Evolutionary conservation across 495 filamentous ascomycete species (phyloP), one percentile per base, ranked within the genome.

Genomic region (Oidiodendron maius): DNA sequence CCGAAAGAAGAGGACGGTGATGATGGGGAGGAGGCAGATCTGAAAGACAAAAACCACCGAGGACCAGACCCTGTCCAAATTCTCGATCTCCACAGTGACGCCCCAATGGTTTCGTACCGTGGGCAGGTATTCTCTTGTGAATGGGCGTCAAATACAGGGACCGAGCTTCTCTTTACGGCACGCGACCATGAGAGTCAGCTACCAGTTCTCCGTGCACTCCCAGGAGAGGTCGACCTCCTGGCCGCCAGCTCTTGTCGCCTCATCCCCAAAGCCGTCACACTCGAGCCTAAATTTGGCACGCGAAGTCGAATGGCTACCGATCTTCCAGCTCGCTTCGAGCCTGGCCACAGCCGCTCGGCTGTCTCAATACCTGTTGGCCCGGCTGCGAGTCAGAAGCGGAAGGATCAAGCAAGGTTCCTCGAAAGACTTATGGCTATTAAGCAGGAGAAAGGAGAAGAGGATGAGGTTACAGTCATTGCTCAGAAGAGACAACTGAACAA

Each of bases 101-200:
- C 86, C 51, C 90, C 90, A 0, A 64, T 94, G 24, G 68, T 93
- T 39, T 80, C 81, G 3, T 90, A 91, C 69, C 71, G 83, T 37
- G 83, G 83, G 39, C 77, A 80, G 43, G 66, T 89, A 26, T 90
- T 87, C 62, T 81, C 76, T 53, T 91, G 87, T 47, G 61, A 75
- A 23, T 96, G 90, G 90, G 74, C 74, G 24, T 72, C 82, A 38
- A 84, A 87, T 48, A 72, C 91, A 2, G 89, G 89, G 25, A 93
- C 88, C 0, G 87, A 94, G 40, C 60, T 95, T 52, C 71, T 89
- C 47, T 82, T 96, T 46, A 67, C 78, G 0, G 64, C 65, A 1
- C 78, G 73, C 41, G 71, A 67, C 50, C 53, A 50, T 22, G 65
- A 66, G 4, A 44, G 53, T 51, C 45, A 60, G 23, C 53, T 71